Evolutionary conservation across 148 eudicot species (phyloP), one percentile per base, ranked within the genome.

Genomic region (Diospyros kaki): DNA sequence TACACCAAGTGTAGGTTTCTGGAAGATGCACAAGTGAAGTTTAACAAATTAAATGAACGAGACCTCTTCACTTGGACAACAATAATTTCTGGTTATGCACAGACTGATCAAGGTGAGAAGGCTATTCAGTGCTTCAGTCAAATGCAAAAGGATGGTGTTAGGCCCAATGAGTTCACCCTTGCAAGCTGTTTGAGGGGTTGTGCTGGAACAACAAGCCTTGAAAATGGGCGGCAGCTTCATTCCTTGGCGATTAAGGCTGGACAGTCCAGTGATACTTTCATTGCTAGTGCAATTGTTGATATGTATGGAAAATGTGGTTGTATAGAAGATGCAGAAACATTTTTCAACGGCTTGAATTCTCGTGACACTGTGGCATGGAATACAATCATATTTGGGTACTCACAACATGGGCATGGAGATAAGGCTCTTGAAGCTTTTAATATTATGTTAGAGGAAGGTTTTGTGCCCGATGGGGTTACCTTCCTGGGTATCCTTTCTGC

Each of bases 251-350:
- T 86, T 14, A 86, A 86, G 75, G 64, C 72, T n/a, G 89, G 89
- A 42, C 80, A 71, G 12, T 43, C 71, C 9, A 15, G n/a, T 48
- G 89, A 86, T 68, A 2, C 76, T n/a, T 79, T 74, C 76, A 82
- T 86, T 58, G 75, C 81, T 43, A 81, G 87, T 75, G 76, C 89
- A 48, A 38, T 86, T 53, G 78, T 84, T 52, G 87, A 83, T 67
- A 81, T 86, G 89, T 86, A 86, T 53, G 82, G 82, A 11, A 86
- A 86, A 69, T 86, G 87, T 81, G 87, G 89, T 14, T 75, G 76
- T 58, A 72, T 86, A 18, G 80, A 86, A 61, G 82, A 79, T 59
- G 81, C 87, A 10, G 82, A 83, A 56, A 58, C 66, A 52, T 17
- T 80, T 71, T 83, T 86, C 66, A 28, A 75, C 55, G 73, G 63